Base-by-base conservation (phyloP, 176 grass and related monocot species). In the Ensete ventricosum region DNA sequence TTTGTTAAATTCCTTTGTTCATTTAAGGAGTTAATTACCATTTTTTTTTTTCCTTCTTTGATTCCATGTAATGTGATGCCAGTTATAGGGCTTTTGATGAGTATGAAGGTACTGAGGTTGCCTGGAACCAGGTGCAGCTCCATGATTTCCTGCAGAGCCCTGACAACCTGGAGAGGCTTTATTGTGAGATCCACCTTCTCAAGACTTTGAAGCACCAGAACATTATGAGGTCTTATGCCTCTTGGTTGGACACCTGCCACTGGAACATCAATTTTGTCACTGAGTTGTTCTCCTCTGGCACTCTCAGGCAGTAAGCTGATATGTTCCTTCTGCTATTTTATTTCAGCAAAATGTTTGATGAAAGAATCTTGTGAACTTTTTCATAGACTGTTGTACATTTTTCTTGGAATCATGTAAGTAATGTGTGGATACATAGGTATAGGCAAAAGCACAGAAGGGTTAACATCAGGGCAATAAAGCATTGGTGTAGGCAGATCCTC, bases 211-310 rank as follows among this genome's bases (percentile, higher is more conserved):
- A 67, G 26, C 90, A 93, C 82, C 67, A 77, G 55, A 70, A 81
- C 80, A 80, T 93, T 55, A 86, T 93, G 72, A 88, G 81, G n/a
- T 86, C 85, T 70, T 77, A 87, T 73, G 76, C 79, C 21, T 93
- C 84, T 51, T 89, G 87, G 90, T 69, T 83, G 1, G 90, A 89
- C 59, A 51, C 67, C 0, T 50, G 57, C 2, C 79, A 64, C 53
- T 65, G 79, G 78, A 72, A 69, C 70, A 79, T 93, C 80, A 87
- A 85, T 70, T 89, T 93, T 55, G 67, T 93, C 74, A 93, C 90
- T 62, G 87, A 93, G 76, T 79, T 93, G 85, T 89, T 93, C 87
- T 77, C 74, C 70, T 93, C 90, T 70, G 90, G 90, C 69, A 93
- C 87, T 62, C 87, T 93, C 20, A 85, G 90, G 11, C 82, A 82